A percentile compares a stretch with the other conserved stretches of the same genome.
phyloP scores from a whole-genome alignment of 345 rosid species.

The Gossypium anomalum region DNA sequence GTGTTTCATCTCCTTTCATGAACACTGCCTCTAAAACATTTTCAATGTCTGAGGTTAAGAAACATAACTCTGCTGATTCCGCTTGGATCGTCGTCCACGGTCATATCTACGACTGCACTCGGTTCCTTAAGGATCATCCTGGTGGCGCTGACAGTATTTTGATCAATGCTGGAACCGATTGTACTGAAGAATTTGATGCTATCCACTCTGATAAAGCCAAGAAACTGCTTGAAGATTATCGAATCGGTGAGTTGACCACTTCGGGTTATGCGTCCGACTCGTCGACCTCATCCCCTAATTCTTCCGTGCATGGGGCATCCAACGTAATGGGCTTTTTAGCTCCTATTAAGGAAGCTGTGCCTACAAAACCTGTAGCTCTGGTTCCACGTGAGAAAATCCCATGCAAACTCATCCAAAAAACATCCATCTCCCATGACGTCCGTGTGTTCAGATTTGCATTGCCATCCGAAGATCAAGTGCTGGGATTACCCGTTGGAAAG shows the following conservation, averaged over 20 bases:
- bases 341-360: slow-evolving; percentile 23
- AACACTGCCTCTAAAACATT: slow-evolving; percentile 27
- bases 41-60: slow-evolving; percentile 61
- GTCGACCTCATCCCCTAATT: slow-evolving; percentile 51
- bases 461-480: slow-evolving; percentile 59
- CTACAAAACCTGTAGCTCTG: slow-evolving; percentile 47
- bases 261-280: slow-evolving; percentile 60
- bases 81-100: slow-evolving; percentile 96
- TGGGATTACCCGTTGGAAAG: slow-evolving; percentile 83
- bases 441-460: slow-evolving; percentile 62
- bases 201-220: slow-evolving; percentile 92
- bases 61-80: slow-evolving; percentile 66
- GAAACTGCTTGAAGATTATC: slow-evolving; percentile 66
- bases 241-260: slow-evolving; percentile 69
- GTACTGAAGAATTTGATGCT: slow-evolving; percentile 94
- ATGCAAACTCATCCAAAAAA: slow-evolving; percentile 69
- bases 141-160: slow-evolving; percentile 85
- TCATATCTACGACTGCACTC: slow-evolving; percentile 84
- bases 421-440: slow-evolving; percentile 66
- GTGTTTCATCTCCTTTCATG: slow-evolving; percentile 3
- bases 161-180: slow-evolving; percentile 85
- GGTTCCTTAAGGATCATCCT: slow-evolving; percentile 85
- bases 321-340: slow-evolving; percentile 7
- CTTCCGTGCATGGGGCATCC: slow-evolving; percentile 60
- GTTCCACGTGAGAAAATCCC: slow-evolving; percentile 73